Conservation (phyloP, 1,139 yeast species). For the Kodamaea alishanica region DNA sequence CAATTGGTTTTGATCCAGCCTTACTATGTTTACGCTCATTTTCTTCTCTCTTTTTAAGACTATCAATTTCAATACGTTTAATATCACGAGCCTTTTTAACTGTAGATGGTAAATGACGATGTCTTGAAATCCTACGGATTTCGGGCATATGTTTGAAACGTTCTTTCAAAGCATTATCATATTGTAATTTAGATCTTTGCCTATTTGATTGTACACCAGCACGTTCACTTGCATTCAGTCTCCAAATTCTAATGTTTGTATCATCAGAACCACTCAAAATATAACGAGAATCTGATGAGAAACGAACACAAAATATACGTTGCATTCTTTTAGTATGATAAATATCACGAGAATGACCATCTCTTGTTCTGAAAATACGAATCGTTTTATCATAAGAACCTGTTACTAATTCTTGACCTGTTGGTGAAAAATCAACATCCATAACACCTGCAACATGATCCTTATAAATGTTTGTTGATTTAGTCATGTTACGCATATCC, state of each 20-base stretch:
- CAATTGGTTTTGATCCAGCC: conserved; percentile 60
- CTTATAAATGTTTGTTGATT: conserved; percentile 79
- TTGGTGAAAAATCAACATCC: conserved; percentile 93
- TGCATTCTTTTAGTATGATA: conserved; percentile 99
- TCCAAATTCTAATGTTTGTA: conserved; percentile 91
- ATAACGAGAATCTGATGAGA: conserved; percentile 83
- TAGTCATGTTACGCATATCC: conserved; percentile 89
- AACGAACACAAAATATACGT: conserved; percentile 79
- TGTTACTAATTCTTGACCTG: conserved; percentile 93
- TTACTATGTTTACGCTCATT: conserved; percentile 78
- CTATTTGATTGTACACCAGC: conserved; percentile 76
- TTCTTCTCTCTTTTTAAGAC: conserved; percentile 75
- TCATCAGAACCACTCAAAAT: conserved; percentile 92
- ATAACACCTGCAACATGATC: conserved; percentile 96
- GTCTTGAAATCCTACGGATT: conserved; percentile 81
- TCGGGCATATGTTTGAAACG: conserved; percentile 96
- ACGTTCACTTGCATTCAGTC: conserved; percentile 81
- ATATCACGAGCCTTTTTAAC: conserved; percentile 87
- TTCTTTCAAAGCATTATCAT: conserved; percentile 87
- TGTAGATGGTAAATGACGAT: conserved; percentile 84
- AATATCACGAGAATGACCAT: conserved; percentile 91
- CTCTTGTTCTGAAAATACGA: conserved; percentile 67
- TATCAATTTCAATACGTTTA: conserved; percentile 66
- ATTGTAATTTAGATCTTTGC: conserved; percentile 80
- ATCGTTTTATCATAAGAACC: conserved; percentile 95